Percentiles rank a stretch among this genome's conserved stretches.
phyloP scores from a whole-genome alignment of 495 filamentous ascomycete species.

The Penicillium herquei region DNA sequence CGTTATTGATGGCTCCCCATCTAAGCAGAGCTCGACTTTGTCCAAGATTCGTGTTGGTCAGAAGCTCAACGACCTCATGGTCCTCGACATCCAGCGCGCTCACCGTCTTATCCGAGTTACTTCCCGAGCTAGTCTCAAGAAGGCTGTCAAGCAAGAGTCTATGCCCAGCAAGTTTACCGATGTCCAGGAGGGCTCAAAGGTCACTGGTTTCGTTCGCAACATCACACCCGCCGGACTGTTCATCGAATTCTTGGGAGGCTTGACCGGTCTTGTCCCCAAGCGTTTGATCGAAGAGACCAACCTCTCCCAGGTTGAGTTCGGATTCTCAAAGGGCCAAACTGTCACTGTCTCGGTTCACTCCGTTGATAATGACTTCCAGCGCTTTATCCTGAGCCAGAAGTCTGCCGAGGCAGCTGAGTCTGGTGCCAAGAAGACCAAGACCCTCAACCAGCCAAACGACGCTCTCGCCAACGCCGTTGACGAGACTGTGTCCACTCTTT shows the following conservation, averaged over 20 bases:
- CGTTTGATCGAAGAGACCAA: slow-evolving; percentile 68
- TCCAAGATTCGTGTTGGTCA: slow-evolving; percentile 81
- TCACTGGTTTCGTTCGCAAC: slow-evolving; percentile 82
- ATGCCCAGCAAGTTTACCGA: slow-evolving; percentile 67
- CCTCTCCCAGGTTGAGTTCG: slow-evolving; percentile 67
- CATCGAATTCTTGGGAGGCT: slow-evolving; percentile 73
- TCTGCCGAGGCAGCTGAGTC: slow-evolving; percentile 33
- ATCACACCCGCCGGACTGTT: slow-evolving; percentile 77
- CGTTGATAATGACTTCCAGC: slow-evolving; percentile 56
- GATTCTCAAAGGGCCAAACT: slow-evolving; percentile 68
- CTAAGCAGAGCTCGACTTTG: slow-evolving; percentile 69
- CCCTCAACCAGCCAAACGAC: slow-evolving; percentile 31
- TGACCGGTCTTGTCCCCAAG: slow-evolving; percentile 77
- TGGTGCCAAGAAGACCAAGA: slow-evolving; percentile 31
- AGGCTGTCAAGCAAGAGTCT: slow-evolving; percentile 63
- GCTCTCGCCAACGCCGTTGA: slow-evolving; percentile 67
- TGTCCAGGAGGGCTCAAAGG: slow-evolving; percentile 61
- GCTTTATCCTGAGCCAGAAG: slow-evolving; percentile 65
- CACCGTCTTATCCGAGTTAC: slow-evolving; percentile 72
- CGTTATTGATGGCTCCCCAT: slow-evolving; percentile 73
- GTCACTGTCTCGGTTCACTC: slow-evolving; percentile 67
- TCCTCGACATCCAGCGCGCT: slow-evolving; percentile 73
- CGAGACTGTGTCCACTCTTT: slow-evolving; percentile 56
- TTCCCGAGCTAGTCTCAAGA: slow-evolving; percentile 76
- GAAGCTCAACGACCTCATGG: slow-evolving; percentile 74